Base-by-base conservation (phyloP, 1,284 basidiomycete genomes). In the Fomitopsis pinicola region DNA sequence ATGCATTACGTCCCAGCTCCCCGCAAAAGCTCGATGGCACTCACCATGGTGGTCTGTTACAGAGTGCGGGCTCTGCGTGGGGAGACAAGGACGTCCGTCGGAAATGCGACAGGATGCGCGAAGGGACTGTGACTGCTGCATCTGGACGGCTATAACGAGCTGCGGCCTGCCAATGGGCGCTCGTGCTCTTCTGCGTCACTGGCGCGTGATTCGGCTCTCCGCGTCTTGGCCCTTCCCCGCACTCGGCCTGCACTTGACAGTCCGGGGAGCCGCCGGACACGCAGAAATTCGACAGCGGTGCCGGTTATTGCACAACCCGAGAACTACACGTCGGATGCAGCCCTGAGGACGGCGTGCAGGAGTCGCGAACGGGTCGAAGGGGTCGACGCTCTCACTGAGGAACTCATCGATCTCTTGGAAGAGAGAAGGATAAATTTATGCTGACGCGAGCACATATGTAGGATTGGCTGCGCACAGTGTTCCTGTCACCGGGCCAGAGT, bases 21-120 rank as follows among this genome's bases (percentile, higher is more conserved):
- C 22, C 19, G 7, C 4, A 30, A n/a, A 62, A 33, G 14, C 35
- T 17, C 3, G 3, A n/a, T 36, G 10, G 33, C 17, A 66, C 69
- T 62, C 57, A 72, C 71, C 71, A 72, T 72, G 59, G 57, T 63
- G 30, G 60, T 57, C 26, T 46, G 26, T 59, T 40, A 19, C 45
- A 62, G 46, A 62, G 59, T 40, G 36, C n/a, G 45, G 38, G 53
- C 42, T 19, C 33, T 53, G 46, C 55, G 38, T 12, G 38, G 12
- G 59, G 55, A 30, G 46, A 33, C 4, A 55, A 57, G 60, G 60
- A 45, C 35, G 42, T 48, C 60, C 60, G 60, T 58, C 60, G 60
- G 60, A 55, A 55, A 42, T 48, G 50, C 17, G 26, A 50, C 22
- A 58, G 60, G 53, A 46, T 28, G 59, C 35, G 42, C 62, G 59